phyloP scores from a whole-genome alignment of 2,329 filamentous ascomycete species.

The Penicillium sp. region DNA sequence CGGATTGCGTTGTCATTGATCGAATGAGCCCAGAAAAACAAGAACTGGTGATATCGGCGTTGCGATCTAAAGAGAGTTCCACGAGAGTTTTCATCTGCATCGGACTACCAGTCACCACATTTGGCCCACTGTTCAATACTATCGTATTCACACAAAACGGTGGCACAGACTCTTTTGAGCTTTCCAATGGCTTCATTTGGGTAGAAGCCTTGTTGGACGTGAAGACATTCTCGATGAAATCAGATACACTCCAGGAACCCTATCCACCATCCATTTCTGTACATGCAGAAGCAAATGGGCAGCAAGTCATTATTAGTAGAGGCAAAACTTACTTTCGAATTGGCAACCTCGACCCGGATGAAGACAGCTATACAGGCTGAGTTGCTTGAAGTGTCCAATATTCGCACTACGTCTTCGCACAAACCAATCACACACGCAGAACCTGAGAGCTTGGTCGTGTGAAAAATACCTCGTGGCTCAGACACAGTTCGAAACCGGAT shows the following conservation, averaged over 20 bases:
- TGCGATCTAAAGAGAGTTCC: not conserved
- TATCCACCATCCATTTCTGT: conserved; percentile 1
- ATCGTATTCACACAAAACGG: not conserved
- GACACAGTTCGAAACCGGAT: not conserved
- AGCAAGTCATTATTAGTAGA: not conserved
- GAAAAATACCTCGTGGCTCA: conserved; percentile 1
- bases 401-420: conserved; percentile 1
- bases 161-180: not conserved
- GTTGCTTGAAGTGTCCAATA: conserved; percentile 1
- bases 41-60: not conserved
- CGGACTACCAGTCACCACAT: not conserved
- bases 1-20: not conserved
- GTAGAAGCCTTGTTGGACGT: not conserved
- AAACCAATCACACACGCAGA: not conserved
- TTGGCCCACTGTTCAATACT: too few relatives aligned
- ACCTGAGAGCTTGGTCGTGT: not conserved
- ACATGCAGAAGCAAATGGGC: conserved; percentile 1
- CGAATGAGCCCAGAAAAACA: not conserved
- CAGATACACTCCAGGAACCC: not conserved
- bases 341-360: not conserved
- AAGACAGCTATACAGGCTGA: not conserved
- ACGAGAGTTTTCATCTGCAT: not conserved
- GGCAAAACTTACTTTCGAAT: not conserved
- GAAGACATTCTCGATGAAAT: not conserved
- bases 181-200: not conserved